Conservation (phyloP, 345 rosid species). For the Eucalyptus coolabah region DNA sequence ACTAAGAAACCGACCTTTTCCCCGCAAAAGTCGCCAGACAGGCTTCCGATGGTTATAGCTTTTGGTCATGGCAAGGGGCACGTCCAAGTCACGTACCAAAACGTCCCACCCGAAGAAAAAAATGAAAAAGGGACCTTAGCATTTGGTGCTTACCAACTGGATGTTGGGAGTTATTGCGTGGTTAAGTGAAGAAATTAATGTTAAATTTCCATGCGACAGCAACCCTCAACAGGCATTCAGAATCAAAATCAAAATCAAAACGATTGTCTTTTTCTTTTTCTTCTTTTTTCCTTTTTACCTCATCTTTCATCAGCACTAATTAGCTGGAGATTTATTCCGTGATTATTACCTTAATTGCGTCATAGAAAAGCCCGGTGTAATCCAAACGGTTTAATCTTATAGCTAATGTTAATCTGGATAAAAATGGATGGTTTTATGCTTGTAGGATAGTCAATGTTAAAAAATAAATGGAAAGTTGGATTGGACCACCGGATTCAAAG, state of each 20-base stretch:
- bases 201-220: neutral
- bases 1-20: neutral
- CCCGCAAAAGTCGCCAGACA: neutral
- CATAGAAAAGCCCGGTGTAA: neutral
- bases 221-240: neutral
- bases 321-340: neutral
- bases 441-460: neutral
- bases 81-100: neutral
- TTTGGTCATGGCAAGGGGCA: neutral
- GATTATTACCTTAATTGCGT: neutral
- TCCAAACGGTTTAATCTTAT: neutral
- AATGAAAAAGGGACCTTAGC: neutral
- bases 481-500: neutral
- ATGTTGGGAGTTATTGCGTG: neutral
- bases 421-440: neutral
- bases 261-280: neutral
- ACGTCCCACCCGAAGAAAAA: neutral
- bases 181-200: neutral
- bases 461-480: neutral
- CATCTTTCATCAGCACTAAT: neutral
- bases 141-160: neutral
- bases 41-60: neutral
- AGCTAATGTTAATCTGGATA: neutral
- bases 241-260: neutral
- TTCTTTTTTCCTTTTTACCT: neutral